A percentile compares a stretch with the other conserved stretches of the same genome.
Conservation (phyloP, 768 basidiomycete species). For the Rhodocollybia butyracea region DNA sequence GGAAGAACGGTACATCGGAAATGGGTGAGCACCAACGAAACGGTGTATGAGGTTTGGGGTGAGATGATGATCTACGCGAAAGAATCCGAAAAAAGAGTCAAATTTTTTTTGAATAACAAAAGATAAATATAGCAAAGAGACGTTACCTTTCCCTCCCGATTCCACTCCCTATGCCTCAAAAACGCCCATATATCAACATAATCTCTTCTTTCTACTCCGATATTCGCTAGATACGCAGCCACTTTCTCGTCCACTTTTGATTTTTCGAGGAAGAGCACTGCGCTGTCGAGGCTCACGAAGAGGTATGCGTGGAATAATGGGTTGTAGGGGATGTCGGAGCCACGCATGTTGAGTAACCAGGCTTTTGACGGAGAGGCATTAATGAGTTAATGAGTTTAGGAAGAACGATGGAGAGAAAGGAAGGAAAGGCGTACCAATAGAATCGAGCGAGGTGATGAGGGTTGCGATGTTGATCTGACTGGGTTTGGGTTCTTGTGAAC, state of each 20-base stretch:
- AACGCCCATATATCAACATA: conserved; percentile 83
- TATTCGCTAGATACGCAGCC: conserved; percentile 49
- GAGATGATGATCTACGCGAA: conserved; percentile 56
- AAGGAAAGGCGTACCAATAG: conserved; percentile 48
- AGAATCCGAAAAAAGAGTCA: background rate
- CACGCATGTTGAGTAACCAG: conserved; percentile 85
- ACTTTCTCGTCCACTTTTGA: conserved; percentile 61
- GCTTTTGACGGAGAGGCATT: too few relatives aligned
- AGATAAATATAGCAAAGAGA: background rate
- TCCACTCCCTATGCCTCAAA: conserved; percentile 72
- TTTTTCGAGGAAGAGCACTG: conserved; percentile 74
- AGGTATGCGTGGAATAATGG: conserved; percentile 91
- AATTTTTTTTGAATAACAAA: conserved; percentile 1
- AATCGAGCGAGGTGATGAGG: conserved; percentile 65
- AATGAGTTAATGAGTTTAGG: too few relatives aligned
- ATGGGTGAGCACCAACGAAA: conserved; percentile 81
- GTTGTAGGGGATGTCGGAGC: conserved; percentile 86
- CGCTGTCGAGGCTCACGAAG: conserved; percentile 59
- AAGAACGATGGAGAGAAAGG: conserved; percentile 6
- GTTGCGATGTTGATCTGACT: conserved; percentile 64
- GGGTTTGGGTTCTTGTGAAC: conserved; percentile 50
- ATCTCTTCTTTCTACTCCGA: conserved; percentile 55
- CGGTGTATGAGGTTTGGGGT: conserved; percentile 76
- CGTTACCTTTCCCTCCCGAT: conserved; percentile 69
- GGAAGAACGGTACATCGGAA: conserved; percentile 74